Evolutionary conservation across 345 rosid species (phyloP), one percentile per base, ranked within the genome.

Genomic region (Moricandia moricandioides): DNA sequence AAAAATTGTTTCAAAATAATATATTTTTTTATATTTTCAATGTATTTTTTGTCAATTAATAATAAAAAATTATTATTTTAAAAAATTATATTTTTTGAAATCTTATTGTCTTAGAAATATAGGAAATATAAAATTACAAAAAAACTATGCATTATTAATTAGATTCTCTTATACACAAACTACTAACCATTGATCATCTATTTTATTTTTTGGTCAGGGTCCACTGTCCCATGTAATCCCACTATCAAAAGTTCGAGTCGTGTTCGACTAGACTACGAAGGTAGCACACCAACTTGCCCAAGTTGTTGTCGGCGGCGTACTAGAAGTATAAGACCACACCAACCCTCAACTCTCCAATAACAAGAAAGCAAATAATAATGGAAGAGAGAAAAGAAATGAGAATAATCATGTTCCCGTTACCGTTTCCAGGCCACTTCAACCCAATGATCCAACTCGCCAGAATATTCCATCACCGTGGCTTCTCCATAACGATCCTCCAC

Each of bases 401-500:
- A 11, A 31, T 89, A 27, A 45, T 87, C 8, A 82, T 89, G 54
- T 86, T 85, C 51, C 89, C 92, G 0, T 18, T 82, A 61, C 96
- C 89, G 6, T 77, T 88, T 16, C 77, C 80, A 61, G 92, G 92
- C 37, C 96, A 90, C 79, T 54, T 86, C 10, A 84, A 71, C 62
- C 86, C 92, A 2, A 84, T 86, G 86, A 81, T 86, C 64, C 85
- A 89, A 62, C 86, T 89, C 10, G 90, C 88, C 10, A 65, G 66
- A 79, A 82, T 87, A 59, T 79, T 89, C 31, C 80, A 83, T 57
- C 34, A 67, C 30, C 84, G 67, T 71, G 88, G 88, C 55, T 86
- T 89, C 79, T 82, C 86, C 79, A 40, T 86, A 68, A 75, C 83
- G 9, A 69, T 87, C 37, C 61, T 87, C 63, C 91, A 87, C 67